Conservation (phyloP, 1,284 basidiomycete genomes). For the Cerioporus squamosus region DNA sequence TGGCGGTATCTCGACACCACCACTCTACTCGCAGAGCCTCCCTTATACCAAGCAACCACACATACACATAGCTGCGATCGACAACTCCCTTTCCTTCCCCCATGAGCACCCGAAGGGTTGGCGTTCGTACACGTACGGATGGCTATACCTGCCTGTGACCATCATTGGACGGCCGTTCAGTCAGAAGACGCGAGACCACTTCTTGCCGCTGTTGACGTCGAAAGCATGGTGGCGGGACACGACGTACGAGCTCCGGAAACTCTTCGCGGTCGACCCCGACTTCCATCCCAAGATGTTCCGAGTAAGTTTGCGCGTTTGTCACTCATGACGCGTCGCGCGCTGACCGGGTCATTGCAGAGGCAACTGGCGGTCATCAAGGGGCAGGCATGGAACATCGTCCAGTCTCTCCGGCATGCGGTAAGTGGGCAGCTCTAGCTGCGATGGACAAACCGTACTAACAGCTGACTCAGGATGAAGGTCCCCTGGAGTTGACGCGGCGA, state of each 20-base stretch:
- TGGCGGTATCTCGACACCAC: conserved; percentile 35
- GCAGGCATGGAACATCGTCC: conserved; percentile 89
- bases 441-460: background rate
- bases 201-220: conserved; percentile 81
- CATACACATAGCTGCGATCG: conserved; percentile 89
- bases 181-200: conserved; percentile 79
- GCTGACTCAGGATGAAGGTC: conserved; percentile 64
- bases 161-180: conserved; percentile 87
- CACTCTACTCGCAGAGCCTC: conserved; percentile 22
- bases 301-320: conserved; percentile 41
- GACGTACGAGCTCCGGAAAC: conserved; percentile 72
- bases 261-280: conserved; percentile 84
- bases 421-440: conserved; percentile 33
- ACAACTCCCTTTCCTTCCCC: conserved; percentile 92
- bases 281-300: conserved; percentile 87
- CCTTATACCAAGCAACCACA: conserved; percentile 44
- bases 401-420: conserved; percentile 77
- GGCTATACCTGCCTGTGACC: conserved; percentile 88
- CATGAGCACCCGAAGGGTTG: conserved; percentile 89
- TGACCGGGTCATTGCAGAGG: conserved; percentile 46
- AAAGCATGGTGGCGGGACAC: conserved; percentile 93
- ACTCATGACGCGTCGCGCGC: background rate
- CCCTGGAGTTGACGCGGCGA: conserved; percentile 82
- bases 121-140: conserved; percentile 91
- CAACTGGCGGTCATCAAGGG: conserved; percentile 92